phyloP scores from a whole-genome alignment of 1,284 basidiomycete genomes.

The Ceratobasidium papillatum region DNA sequence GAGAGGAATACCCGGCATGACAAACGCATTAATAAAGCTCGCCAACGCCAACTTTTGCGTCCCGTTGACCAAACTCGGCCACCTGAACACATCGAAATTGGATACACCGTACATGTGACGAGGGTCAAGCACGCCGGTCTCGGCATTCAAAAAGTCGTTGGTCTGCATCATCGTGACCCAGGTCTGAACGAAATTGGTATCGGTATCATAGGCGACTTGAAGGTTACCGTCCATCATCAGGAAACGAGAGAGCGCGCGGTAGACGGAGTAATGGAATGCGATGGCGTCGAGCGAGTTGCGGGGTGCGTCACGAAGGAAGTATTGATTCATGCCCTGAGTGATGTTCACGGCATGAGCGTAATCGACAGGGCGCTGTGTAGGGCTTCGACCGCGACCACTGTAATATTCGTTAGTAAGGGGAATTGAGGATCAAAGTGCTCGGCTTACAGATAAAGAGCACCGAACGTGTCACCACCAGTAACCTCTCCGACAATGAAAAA shows the following conservation, averaged over 20 bases:
- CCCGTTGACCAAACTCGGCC: constrained; percentile 87
- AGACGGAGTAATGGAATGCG: constrained; percentile 92
- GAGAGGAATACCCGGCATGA: constrained; percentile 88
- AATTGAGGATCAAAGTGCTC: not conserved
- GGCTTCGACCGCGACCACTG: constrained; percentile 86
- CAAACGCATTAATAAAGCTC: constrained; percentile 77
- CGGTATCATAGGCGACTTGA: constrained; percentile 79
- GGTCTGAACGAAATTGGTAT: constrained; percentile 79
- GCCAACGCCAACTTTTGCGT: constrained; percentile 77
- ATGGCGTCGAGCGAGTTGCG: constrained; percentile 74
- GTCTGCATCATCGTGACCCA: constrained; percentile 91
- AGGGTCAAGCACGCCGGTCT: constrained; percentile 74
- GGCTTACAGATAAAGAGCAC: constrained; percentile 80
- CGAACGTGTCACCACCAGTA: constrained; percentile 92
- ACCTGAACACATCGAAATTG: constrained; percentile 93
- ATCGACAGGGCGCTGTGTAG: constrained; percentile 65
- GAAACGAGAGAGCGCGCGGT: constrained; percentile 83
- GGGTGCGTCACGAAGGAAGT: constrained; percentile 76
- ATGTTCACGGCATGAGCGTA: constrained; percentile 74
- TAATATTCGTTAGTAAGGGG: constrained; percentile 35
- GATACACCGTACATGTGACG: constrained; percentile 87
- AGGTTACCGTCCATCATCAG: constrained; percentile 94
- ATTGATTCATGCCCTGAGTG: constrained; percentile 68
- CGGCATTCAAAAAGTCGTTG: constrained; percentile 84
- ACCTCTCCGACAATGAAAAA: constrained; percentile 92